A percentile compares a stretch with the other conserved stretches of the same genome.
Evolutionary conservation across 176 grass and related monocot genomes (phyloP).

Genomic region (maize (Zea mays)): DNA sequence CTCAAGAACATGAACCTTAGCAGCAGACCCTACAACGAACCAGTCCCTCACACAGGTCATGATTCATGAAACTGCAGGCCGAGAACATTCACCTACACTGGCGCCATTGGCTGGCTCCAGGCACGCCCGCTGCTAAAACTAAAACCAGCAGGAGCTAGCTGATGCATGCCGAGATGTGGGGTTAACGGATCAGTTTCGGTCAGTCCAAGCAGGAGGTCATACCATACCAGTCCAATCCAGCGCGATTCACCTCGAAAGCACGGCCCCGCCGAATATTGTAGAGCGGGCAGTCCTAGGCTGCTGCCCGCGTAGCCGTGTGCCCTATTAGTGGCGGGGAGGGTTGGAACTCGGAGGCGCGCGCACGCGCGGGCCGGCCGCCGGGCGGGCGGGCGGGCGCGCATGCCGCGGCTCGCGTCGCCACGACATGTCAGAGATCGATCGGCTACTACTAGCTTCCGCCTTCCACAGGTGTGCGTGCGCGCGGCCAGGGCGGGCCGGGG

Average conservation of each 20-base stretch:
- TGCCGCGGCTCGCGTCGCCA: conserved; percentile 3
- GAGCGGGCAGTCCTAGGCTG: conserved; percentile 40
- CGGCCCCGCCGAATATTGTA: background rate
- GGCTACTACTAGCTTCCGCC: background rate
- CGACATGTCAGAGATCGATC: conserved; percentile 46
- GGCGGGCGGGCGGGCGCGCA: background rate
- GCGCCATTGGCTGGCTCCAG: background rate
- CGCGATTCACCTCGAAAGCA: conserved; percentile 46
- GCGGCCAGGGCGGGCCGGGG: background rate
- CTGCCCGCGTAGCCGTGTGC: conserved; percentile 37
- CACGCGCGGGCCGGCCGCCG: conserved; percentile 42
- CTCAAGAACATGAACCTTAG: background rate
- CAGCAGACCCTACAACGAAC: background rate
- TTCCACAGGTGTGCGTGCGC: conserved; percentile 28
- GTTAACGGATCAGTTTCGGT: background rate
- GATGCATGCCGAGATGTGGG: background rate
- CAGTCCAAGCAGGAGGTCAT: conserved; percentile 31
- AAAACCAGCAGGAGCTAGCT: conserved; percentile 5
- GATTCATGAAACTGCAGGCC: background rate
- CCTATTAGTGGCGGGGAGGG: conserved; percentile 4
- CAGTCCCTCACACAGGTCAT: background rate
- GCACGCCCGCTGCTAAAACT: background rate
- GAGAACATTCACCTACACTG: conserved; percentile 11
- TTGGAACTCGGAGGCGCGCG: conserved; percentile 40
- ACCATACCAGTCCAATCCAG: conserved; percentile 31